Conservation (phyloP, 2,329 filamentous ascomycete genomes). For the Setomelanomma holmii region DNA sequence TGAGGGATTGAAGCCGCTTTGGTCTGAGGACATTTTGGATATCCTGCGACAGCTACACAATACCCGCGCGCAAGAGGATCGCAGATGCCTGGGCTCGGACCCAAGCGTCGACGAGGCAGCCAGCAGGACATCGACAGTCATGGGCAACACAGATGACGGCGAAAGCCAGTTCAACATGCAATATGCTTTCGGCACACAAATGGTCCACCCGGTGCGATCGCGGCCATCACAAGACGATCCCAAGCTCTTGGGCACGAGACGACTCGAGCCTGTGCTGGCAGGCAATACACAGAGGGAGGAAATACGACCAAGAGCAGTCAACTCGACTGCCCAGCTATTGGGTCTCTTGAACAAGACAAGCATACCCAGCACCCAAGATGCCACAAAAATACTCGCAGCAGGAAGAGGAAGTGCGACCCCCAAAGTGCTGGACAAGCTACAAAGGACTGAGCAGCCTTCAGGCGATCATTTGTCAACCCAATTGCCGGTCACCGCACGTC, state of each 20-base stretch:
- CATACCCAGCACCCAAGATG: neutral
- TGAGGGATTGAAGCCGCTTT: constrained; percentile 8
- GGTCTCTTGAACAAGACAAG: neutral
- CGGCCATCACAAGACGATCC: constrained; percentile 8
- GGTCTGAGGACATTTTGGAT: constrained; percentile 6
- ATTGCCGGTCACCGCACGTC: neutral
- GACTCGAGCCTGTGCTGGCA: constrained; percentile 28
- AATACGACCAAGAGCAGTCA: constrained; percentile 9
- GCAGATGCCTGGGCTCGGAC: constrained; percentile 20
- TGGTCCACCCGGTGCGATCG: constrained; percentile 11
- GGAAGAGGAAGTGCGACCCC: too few relatives aligned
- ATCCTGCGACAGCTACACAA: constrained; percentile 16
- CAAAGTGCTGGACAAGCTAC: neutral
- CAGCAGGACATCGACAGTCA: constrained; percentile 11
- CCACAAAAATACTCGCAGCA: neutral
- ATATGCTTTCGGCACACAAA: constrained; percentile 29
- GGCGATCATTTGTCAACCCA: neutral
- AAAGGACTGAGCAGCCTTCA: neutral
- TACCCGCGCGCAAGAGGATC: constrained; percentile 21
- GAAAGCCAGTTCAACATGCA: constrained; percentile 34
- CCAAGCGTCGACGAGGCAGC: constrained; percentile 10
- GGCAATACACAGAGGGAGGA: constrained; percentile 24
- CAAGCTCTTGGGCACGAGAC: constrained; percentile 18
- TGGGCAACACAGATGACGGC: neutral
- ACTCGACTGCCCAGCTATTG: neutral